Evolutionary conservation across 2,329 filamentous ascomycete species (phyloP).

Genomic region (Pseudogymnoascus sp.): DNA sequence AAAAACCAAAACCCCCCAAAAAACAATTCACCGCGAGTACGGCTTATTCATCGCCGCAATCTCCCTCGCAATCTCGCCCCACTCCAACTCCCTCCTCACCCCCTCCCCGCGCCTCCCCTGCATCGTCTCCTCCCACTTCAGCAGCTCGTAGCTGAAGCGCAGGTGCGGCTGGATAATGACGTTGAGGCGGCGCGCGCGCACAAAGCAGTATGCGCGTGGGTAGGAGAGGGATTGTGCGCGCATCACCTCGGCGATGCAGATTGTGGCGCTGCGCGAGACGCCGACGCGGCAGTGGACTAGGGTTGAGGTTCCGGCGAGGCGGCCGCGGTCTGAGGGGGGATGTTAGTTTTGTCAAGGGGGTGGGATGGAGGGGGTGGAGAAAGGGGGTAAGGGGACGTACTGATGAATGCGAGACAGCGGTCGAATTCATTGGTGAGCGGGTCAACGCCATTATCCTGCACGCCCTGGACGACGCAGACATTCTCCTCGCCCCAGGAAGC

Average conservation of each 20-base stretch:
- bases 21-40: constrained; percentile 38
- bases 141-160: constrained; percentile 85
- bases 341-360: constrained; percentile 15
- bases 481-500: constrained; percentile 71
- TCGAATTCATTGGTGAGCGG: constrained; percentile 79
- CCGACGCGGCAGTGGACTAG: constrained; percentile 95
- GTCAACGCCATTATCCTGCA: constrained; percentile 97
- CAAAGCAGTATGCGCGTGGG: constrained; percentile 90
- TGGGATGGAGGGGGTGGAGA: background rate
- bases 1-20: background rate
- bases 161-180: constrained; percentile 98
- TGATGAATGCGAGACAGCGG: constrained; percentile 82
- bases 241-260: constrained; percentile 99
- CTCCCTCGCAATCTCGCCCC: constrained; percentile 79
- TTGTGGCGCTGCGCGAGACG: constrained; percentile 89
- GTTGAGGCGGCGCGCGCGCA: constrained; percentile 83
- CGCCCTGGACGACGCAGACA: constrained; percentile 69
- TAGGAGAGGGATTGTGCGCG: constrained; percentile 70
- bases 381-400: constrained; percentile 45
- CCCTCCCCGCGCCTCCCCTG: constrained; percentile 42
- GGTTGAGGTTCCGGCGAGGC: constrained; percentile 68
- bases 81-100: constrained; percentile 76
- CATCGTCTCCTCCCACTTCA: constrained; percentile 88
- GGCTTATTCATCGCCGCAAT: constrained; percentile 95
- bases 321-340: constrained; percentile 61